Conservation (phyloP, 352 stramenopile genomes). For the Phytophthora aleatoria region DNA sequence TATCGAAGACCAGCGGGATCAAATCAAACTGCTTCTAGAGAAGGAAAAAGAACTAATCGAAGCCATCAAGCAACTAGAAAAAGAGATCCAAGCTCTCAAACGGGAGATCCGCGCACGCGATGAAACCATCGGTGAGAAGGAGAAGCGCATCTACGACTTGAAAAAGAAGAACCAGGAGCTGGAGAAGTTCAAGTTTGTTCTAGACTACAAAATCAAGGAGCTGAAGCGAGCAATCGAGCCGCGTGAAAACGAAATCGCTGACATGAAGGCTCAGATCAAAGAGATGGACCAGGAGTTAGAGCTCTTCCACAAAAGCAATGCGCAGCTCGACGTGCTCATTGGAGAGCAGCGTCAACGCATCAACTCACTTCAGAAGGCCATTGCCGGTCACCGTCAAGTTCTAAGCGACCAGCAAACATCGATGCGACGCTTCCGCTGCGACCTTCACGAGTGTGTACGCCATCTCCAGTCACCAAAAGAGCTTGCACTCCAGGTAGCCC, state of each 20-base stretch:
- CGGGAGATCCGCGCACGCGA: slow-evolving; percentile 95
- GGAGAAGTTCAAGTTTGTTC: slow-evolving; percentile 96
- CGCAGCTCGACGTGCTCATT: slow-evolving; percentile 93
- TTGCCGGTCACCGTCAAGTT: slow-evolving; percentile 59
- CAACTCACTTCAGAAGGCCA: slow-evolving; percentile 87
- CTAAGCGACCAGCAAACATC: slow-evolving; percentile 68
- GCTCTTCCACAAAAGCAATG: slow-evolving; percentile 95
- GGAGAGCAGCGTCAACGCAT: slow-evolving; percentile 88
- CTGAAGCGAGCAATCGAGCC: slow-evolving; percentile 94
- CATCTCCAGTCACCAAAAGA: slow-evolving; percentile 75
- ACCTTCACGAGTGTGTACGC: slow-evolving; percentile 85
- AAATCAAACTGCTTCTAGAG: slow-evolving; percentile 89
- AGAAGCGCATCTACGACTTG: slow-evolving; percentile 94
- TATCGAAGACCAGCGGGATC: slow-evolving; percentile 91
- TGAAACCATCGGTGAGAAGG: slow-evolving; percentile 95
- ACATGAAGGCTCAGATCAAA: slow-evolving; percentile 95
- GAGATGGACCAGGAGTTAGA: slow-evolving; percentile 96
- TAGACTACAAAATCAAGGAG: slow-evolving; percentile 98
- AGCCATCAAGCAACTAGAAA: slow-evolving; percentile 86
- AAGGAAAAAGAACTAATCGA: slow-evolving; percentile 90
- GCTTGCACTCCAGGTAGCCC: slow-evolving; percentile 78
- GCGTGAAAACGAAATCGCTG: slow-evolving; percentile 93
- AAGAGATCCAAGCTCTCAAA: slow-evolving; percentile 93
- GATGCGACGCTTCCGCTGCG: slow-evolving; percentile 79
- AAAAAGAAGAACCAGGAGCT: slow-evolving; percentile 97